Evolutionary conservation across 108 stramenopile genomes (phyloP).

Genomic region (Discostella pseudostelligera): DNA sequence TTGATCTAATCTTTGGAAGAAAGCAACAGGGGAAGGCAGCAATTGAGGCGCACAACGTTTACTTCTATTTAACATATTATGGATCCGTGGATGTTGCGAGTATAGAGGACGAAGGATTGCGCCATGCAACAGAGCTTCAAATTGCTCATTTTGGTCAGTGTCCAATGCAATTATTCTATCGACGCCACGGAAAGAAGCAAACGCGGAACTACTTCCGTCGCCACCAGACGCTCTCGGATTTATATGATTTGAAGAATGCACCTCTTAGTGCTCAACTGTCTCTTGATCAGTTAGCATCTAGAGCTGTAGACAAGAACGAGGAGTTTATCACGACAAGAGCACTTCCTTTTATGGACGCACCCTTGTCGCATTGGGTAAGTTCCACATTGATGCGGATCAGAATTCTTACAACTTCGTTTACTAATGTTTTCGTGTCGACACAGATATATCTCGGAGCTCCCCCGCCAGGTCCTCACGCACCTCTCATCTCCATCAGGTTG

Average conservation of each 20-base stretch:
- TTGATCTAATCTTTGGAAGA: constrained; percentile 97
- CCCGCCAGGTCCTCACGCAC: constrained; percentile 86
- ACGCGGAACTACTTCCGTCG: constrained; percentile 20
- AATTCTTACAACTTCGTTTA: not conserved
- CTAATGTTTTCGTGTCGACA: not conserved
- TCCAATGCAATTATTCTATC: constrained; percentile 87
- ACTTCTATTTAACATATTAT: constrained; percentile 98
- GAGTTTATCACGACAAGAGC: constrained; percentile 6
- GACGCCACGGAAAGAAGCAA: constrained; percentile 39
- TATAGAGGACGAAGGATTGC: constrained; percentile 90
- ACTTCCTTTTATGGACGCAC: constrained; percentile 82
- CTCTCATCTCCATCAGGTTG: constrained; percentile 68
- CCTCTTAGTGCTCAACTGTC: not conserved
- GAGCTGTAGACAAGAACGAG: constrained; percentile 1
- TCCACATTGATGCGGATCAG: constrained; percentile 4
- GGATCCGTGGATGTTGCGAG: constrained; percentile 94
- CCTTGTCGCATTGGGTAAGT: constrained; percentile 78
- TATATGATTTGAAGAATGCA: constrained; percentile 30
- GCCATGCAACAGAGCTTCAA: constrained; percentile 91
- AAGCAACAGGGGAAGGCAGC: constrained; percentile 96
- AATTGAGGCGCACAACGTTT: constrained; percentile 94
- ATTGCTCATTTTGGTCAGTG: constrained; percentile 98
- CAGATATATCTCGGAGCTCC: constrained; percentile 78
- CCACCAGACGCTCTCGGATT: constrained; percentile 43
- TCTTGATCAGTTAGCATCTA: not conserved